Evolutionary conservation across 768 basidiomycete genomes (phyloP).

Genomic region (Boletus sensibilis): DNA sequence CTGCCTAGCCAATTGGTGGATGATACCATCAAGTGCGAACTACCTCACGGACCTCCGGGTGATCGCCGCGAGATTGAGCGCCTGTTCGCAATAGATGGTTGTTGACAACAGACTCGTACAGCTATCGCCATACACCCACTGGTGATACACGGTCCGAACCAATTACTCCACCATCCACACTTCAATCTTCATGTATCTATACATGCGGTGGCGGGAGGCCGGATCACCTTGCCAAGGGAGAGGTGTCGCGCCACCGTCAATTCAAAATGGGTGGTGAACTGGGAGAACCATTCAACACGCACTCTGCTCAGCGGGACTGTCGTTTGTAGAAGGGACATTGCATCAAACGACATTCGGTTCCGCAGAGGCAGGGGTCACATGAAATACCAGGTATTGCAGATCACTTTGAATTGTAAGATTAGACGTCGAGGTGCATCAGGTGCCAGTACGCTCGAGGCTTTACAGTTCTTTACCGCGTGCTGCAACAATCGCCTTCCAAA

Average conservation of each 20-base stretch:
- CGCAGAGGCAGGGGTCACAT: neutral
- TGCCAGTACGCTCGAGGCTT: neutral
- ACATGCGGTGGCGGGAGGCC: neutral
- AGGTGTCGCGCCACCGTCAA: neutral
- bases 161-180: neutral
- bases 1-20: neutral
- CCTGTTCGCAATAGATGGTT: neutral
- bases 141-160: neutral
- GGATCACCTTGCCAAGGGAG: neutral
- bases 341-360: neutral
- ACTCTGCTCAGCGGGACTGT: neutral
- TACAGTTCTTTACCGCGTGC: neutral
- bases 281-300: neutral
- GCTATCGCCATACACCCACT: neutral
- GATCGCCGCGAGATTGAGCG: neutral
- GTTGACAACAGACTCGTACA: neutral
- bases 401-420: neutral
- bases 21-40: neutral
- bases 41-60: neutral
- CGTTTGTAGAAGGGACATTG: neutral
- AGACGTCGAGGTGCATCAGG: neutral
- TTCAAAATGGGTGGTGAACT: neutral
- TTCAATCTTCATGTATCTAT: neutral
- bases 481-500: conserved; percentile 2
- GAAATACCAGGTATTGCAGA: neutral